Evolutionary conservation across 2,329 filamentous ascomycete species (phyloP).

Genomic region (Nothophoma quercina): DNA sequence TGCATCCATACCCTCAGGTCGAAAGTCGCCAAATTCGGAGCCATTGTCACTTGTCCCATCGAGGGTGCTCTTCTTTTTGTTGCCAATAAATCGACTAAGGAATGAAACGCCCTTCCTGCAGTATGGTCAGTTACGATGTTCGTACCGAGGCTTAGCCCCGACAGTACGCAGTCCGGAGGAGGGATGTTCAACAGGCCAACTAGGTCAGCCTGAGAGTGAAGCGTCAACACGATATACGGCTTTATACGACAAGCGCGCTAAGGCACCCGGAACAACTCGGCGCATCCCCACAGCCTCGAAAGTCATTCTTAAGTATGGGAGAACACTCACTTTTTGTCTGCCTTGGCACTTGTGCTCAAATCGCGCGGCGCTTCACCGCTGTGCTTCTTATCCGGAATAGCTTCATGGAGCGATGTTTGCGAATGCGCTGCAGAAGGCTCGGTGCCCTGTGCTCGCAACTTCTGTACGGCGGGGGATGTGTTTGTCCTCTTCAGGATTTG

Average conservation of each 20-base stretch:
- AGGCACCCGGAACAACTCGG: background rate
- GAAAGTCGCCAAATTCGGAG: constrained; percentile 72
- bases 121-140: constrained; percentile 20
- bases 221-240: constrained; percentile 18
- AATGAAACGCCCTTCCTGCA: constrained; percentile 86
- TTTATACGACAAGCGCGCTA: constrained; percentile 12
- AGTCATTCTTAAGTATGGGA: background rate
- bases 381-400: constrained; percentile 51
- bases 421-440: constrained; percentile 42
- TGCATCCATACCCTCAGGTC: constrained; percentile 82
- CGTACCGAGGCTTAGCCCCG: constrained; percentile 1
- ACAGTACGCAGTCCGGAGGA: background rate
- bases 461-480: constrained; percentile 66
- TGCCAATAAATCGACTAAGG: constrained; percentile 82
- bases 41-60: constrained; percentile 65
- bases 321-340: constrained; percentile 49
- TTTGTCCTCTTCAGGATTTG: constrained; percentile 71
- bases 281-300: background rate
- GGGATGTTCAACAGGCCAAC: background rate
- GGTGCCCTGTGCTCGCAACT: constrained; percentile 59
- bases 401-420: constrained; percentile 57
- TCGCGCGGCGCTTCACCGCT: constrained; percentile 37
- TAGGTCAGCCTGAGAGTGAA: constrained; percentile 2
- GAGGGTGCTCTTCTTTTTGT: constrained; percentile 72
- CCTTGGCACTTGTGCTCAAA: constrained; percentile 26